Evolutionary conservation across 108 stramenopile genomes (phyloP).

Genomic region (Skeletonema costatum): DNA sequence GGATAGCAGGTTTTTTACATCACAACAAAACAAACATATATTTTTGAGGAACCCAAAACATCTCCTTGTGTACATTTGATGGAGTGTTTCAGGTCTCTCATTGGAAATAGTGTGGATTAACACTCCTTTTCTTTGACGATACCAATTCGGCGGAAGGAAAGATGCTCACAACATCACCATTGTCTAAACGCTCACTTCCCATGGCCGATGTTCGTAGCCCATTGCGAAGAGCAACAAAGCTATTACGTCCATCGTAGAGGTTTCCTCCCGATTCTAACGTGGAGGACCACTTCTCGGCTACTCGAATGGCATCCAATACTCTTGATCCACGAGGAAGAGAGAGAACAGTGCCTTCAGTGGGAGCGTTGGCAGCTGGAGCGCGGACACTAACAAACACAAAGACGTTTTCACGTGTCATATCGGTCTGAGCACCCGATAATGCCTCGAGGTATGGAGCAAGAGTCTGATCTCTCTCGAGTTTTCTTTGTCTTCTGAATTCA

Average conservation of each 20-base stretch:
- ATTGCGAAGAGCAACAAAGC: constrained; percentile 42
- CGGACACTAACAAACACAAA: constrained; percentile 66
- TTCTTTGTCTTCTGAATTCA: constrained; percentile 58
- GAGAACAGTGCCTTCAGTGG: constrained; percentile 58
- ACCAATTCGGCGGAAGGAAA: constrained; percentile 24
- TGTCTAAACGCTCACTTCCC: constrained; percentile 50
- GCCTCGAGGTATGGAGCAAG: constrained; percentile 84
- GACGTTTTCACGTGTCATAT: constrained; percentile 73
- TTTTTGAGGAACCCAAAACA: background rate
- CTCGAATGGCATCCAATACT: constrained; percentile 74
- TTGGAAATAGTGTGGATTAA: background rate
- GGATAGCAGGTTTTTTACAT: background rate
- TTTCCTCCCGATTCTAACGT: constrained; percentile 11
- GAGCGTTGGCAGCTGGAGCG: background rate
- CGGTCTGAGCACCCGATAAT: constrained; percentile 64
- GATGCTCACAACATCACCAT: constrained; percentile 74
- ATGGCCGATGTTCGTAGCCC: constrained; percentile 42
- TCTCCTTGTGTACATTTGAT: background rate
- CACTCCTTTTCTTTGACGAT: constrained; percentile 7
- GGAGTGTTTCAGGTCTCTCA: background rate
- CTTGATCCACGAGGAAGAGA: constrained; percentile 77
- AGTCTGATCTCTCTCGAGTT: constrained; percentile 65
- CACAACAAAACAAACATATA: background rate
- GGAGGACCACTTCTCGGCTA: constrained; percentile 46
- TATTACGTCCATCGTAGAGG: constrained; percentile 16